Evolutionary conservation across 2,329 filamentous ascomycete genomes (phyloP).

Genomic region (Cladophialophora bantiana): DNA sequence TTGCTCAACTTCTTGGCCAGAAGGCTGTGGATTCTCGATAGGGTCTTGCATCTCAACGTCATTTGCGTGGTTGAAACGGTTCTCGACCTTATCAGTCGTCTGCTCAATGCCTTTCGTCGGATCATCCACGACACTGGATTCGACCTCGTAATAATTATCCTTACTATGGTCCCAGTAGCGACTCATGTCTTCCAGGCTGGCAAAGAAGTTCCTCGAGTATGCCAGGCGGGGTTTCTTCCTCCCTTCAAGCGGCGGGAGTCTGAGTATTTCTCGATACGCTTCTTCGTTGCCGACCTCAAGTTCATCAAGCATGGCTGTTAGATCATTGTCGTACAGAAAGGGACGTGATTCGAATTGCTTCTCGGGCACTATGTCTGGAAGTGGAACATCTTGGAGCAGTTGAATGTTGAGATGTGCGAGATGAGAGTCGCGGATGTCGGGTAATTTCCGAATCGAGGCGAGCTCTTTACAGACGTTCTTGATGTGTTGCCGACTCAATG

Average conservation of each 20-base stretch:
- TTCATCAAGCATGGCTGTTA: conserved; percentile 50
- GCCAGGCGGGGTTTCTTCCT: conserved; percentile 59
- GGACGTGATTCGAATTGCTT: conserved; percentile 47
- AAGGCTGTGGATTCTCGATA: neutral
- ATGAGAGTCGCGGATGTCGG: conserved; percentile 50
- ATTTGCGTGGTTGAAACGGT: conserved; percentile 26
- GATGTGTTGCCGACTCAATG: conserved; percentile 48
- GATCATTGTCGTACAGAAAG: conserved; percentile 45
- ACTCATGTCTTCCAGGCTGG: conserved; percentile 63
- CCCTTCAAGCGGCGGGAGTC: conserved; percentile 54
- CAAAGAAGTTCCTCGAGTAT: conserved; percentile 67
- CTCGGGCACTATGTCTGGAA: conserved; percentile 47
- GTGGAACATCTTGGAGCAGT: conserved; percentile 47
- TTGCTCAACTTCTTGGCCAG: neutral
- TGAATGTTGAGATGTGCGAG: conserved; percentile 52
- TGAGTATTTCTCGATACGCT: conserved; percentile 63
- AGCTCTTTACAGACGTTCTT: conserved; percentile 52
- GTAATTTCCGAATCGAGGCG: conserved; percentile 51
- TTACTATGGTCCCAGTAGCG: conserved; percentile 68
- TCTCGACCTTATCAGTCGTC: conserved; percentile 32
- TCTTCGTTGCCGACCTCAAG: conserved; percentile 63
- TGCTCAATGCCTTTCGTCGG: conserved; percentile 3
- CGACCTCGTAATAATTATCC: conserved; percentile 61
- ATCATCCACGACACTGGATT: conserved; percentile 40
- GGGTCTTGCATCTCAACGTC: conserved; percentile 28